Base-by-base conservation (phyloP, 2,329 filamentous ascomycete species). In the Botryotinia calthae region DNA sequence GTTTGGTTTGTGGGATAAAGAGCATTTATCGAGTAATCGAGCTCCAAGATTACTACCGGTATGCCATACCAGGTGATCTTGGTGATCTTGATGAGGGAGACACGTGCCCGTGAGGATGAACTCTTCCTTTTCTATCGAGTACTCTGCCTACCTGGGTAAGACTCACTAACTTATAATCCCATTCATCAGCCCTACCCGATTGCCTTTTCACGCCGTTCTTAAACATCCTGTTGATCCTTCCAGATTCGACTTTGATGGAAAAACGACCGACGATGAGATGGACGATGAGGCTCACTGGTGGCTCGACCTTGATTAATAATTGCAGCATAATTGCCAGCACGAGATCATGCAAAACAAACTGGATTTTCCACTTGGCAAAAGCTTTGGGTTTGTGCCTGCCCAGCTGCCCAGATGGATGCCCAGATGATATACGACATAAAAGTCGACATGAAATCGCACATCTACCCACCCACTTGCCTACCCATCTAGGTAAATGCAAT, bases 151-250 rank as follows among this genome's bases (percentile, higher is more conserved):
- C 25, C 48, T 54, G 25, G 5, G 48, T 54, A 54, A 54, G 48
- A 54, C 48, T 54, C 5, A 16, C 12, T n/a, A 54, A n/a, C n/a
- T n/a, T 37, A 9, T 37, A 37, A 31, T 31, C 42, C 22, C 31
- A n/a, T 22, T 18, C 18, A 46, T 54, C 64, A 66, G 64, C 64
- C 64, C 64, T 66, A 63, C 37, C 34, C 59, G 59, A 40, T 5
- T 42, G 28, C 37, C 51, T 8, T 56, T 56, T 9, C 1, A 3
- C 28, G n/a, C n/a, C n/a, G n/a, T 56, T 56, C 46, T 18, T n/a
- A 4, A 40, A 25, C 20, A 65, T 65, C 28, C n/a, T 64, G 62
- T 65, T 65, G 62, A 65, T 48, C 46, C 25, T 66, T 66, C 31
- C 46, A 54, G 46, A 54, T 66, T 20, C 12, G n/a, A 51, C 20